These are phyloP conservation scores for Lactarius deliciosus DNA, from an alignment of 768 basidiomycete species.

Conservation along the genomic window DNA sequence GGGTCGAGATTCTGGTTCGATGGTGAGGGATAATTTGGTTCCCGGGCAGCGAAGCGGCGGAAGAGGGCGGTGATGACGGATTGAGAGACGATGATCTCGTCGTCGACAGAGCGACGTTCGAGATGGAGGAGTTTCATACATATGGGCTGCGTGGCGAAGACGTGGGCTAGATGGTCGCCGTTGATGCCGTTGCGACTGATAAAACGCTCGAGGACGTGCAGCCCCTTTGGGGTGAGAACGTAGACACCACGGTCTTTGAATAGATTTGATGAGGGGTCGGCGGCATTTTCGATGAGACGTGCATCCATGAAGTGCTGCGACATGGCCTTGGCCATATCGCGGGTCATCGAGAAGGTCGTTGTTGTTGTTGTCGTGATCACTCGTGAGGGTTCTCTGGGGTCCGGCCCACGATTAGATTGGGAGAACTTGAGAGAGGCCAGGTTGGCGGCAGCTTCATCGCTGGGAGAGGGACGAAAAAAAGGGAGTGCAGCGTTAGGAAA, in stretches of 20 bases:
- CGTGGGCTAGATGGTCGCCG: slow-evolving; percentile 84
- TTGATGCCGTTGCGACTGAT: slow-evolving; percentile 99
- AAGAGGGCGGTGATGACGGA: slow-evolving; percentile 93
- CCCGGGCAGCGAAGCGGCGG: slow-evolving; percentile 88
- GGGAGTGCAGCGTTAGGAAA: slow-evolving; percentile 1
- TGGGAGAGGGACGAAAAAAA: slow-evolving; percentile 37
- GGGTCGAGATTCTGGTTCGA: slow-evolving; percentile 52
- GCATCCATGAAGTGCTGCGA: slow-evolving; percentile 99
- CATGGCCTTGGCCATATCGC: slow-evolving; percentile 99
- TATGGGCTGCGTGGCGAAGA: slow-evolving; percentile 91
- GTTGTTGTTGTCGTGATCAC: slow-evolving; percentile 99
- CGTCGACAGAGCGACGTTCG: slow-evolving; percentile 87
- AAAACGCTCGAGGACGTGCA: slow-evolving; percentile 99
- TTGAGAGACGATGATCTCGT: slow-evolving; percentile 96
- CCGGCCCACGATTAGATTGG: slow-evolving; percentile 96
- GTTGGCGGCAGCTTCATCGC: slow-evolving; percentile 93
- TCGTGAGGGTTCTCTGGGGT: slow-evolving; percentile 96
- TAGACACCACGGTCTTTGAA: slow-evolving; percentile 99
- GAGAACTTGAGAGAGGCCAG: slow-evolving; percentile 96
- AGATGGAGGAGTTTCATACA: slow-evolving; percentile 97
- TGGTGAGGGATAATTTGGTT: slow-evolving; percentile 71
- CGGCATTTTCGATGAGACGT: slow-evolving; percentile 93
- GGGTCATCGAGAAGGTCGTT: slow-evolving; percentile 99
- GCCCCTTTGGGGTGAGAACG: slow-evolving; percentile 93
- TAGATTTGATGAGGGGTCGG: slow-evolving; percentile 80